Conservation (phyloP, 2,329 filamentous ascomycete species). For the Paracorniculantispora psalliotae region DNA sequence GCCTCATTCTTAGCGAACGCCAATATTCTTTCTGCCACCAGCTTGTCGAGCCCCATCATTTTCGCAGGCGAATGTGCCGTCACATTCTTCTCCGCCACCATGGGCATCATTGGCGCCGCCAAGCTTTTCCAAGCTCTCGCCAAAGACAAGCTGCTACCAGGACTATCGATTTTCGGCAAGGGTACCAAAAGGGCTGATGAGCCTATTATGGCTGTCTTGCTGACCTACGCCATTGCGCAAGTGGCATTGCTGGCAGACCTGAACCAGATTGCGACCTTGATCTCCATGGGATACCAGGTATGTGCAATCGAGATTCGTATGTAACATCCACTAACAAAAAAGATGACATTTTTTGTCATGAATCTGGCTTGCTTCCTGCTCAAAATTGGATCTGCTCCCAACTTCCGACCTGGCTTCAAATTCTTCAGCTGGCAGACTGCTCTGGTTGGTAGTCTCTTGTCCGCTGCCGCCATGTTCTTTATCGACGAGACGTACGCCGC, state of each 20-base stretch:
- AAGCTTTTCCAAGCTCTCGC: conserved; percentile 82
- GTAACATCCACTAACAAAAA: conserved; percentile 11
- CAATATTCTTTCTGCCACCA: conserved; percentile 79
- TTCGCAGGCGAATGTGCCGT: conserved; percentile 79
- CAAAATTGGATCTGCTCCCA: conserved; percentile 81
- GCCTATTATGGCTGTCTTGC: conserved; percentile 68
- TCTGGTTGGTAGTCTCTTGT: conserved; percentile 66
- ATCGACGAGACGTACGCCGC: conserved; percentile 78
- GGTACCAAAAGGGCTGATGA: conserved; percentile 69
- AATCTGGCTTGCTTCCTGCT: conserved; percentile 83
- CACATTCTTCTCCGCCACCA: conserved; percentile 77
- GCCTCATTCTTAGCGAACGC: conserved; percentile 67
- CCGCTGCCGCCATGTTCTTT: conserved; percentile 82
- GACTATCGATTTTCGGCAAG: conserved; percentile 67
- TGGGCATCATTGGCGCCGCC: conserved; percentile 81
- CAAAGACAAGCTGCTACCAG: conserved; percentile 72
- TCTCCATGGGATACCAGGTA: conserved; percentile 82
- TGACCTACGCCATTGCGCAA: conserved; percentile 73
- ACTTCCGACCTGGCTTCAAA: conserved; percentile 82
- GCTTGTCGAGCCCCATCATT: conserved; percentile 66
- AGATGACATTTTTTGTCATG: conserved; percentile 87
- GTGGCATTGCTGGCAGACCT: conserved; percentile 76
- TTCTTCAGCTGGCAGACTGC: conserved; percentile 88
- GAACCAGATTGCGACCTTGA: conserved; percentile 83
- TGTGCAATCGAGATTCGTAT: conserved; percentile 16